A percentile compares a stretch with the other conserved stretches of the same genome.
These are phyloP conservation scores for Castanea sativa DNA, from an alignment of 306 rosid genomes.

Conservation along the genomic window DNA sequence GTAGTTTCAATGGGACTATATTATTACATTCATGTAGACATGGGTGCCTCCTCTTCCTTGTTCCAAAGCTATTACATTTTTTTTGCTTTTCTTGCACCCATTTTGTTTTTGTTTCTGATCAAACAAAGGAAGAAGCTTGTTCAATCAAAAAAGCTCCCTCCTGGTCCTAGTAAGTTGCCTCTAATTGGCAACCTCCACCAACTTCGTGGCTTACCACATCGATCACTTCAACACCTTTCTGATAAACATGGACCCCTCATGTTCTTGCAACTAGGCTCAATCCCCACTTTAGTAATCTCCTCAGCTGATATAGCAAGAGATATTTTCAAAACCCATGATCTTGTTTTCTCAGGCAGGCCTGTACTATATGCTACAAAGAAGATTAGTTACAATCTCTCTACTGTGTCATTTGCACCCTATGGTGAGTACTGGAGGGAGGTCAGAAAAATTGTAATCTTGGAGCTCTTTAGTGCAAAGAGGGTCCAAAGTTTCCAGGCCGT, in stretches of 20 bases:
- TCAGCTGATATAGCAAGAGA: conserved; percentile 42
- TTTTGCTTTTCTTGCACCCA: conserved; percentile 8
- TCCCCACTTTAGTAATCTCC: conserved; percentile 39
- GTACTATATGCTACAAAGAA: conserved; percentile 17
- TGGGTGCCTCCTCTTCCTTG: background rate
- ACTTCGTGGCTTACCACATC: conserved; percentile 31
- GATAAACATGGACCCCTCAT: conserved; percentile 42
- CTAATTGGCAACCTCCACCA: conserved; percentile 59
- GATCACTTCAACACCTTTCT: conserved; percentile 26
- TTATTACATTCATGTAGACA: background rate
- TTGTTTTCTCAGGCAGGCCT: conserved; percentile 40
- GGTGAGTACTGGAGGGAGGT: conserved; percentile 39
- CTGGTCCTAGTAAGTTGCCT: conserved; percentile 44
- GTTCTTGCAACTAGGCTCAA: conserved; percentile 48
- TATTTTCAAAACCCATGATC: conserved; percentile 46
- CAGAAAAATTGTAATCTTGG: conserved; percentile 15
- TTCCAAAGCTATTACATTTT: background rate
- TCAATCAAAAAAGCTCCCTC: conserved; percentile 23
- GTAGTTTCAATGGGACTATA: background rate
- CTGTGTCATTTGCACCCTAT: conserved; percentile 30
- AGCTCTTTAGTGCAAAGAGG: conserved; percentile 20
- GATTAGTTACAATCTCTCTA: conserved; percentile 20
- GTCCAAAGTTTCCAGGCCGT: conserved; percentile 5
- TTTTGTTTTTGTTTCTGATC: background rate
- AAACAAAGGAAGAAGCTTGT: background rate